Evolutionary conservation across 164 flowering plant genomes (phyloP).

Genomic region (Dillenia suffruticosa): DNA sequence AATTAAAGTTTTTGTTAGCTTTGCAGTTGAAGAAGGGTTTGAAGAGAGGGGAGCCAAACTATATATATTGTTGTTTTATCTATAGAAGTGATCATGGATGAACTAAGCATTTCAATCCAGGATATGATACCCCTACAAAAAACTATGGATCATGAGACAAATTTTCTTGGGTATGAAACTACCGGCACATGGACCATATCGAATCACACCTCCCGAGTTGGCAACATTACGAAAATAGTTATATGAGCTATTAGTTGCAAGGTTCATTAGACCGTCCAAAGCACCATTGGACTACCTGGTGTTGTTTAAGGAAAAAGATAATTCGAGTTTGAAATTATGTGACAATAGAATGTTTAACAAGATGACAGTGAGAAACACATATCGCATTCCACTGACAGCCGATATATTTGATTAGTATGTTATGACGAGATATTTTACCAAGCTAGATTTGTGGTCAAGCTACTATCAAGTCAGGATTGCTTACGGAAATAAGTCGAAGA

Average conservation of each 20-base stretch:
- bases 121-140: conserved; percentile 3
- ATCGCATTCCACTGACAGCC: not conserved
- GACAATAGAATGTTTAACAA: not conserved
- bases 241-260: not conserved
- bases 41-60: not conserved
- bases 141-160: conserved; percentile 8
- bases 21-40: not conserved
- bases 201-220: conserved; percentile 3
- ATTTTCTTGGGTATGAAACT: not conserved
- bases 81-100: too few relatives aligned
- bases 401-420: not conserved
- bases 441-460: not conserved
- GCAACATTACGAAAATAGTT: not conserved
- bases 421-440: not conserved
- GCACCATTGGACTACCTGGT: not conserved
- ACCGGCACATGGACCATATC: not conserved
- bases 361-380: not conserved
- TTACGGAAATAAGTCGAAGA: not conserved
- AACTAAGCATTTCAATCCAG: too few relatives aligned
- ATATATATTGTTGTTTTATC: not conserved
- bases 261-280: conserved; percentile 3
- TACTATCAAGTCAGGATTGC: not conserved
- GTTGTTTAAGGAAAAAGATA: not conserved
- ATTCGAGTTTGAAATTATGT: not conserved
- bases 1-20: not conserved